Percentiles rank a stretch among this genome's conserved stretches.
phyloP scores from a whole-genome alignment of 2,329 filamentous ascomycete genomes.

The Pseudogymnoascus sp. region DNA sequence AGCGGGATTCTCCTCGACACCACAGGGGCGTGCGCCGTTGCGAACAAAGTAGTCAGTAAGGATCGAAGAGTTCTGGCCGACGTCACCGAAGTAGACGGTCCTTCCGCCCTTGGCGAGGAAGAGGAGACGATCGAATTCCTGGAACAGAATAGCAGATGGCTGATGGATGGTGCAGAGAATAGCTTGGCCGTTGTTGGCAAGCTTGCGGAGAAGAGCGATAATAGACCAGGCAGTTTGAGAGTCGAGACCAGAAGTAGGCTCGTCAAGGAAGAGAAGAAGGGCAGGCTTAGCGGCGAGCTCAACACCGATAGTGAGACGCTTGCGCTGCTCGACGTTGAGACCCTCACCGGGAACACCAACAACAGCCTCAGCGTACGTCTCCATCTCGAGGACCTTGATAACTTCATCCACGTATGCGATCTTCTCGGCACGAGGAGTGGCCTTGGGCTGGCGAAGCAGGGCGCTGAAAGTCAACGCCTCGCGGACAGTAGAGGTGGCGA shows the following conservation, averaged over 20 bases:
- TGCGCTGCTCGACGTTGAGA: constrained; percentile 63
- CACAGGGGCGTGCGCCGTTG: constrained; percentile 60
- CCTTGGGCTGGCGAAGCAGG: constrained; percentile 71
- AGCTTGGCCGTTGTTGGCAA: constrained; percentile 82
- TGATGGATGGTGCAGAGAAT: constrained; percentile 98
- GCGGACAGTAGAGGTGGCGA: constrained; percentile 76
- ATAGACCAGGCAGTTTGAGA: constrained; percentile 93
- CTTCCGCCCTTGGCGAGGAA: constrained; percentile 70
- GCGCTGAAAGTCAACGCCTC: constrained; percentile 85
- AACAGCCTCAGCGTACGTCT: constrained; percentile 80
- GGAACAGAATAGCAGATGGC: constrained; percentile 91
- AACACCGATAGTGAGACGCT: constrained; percentile 85
- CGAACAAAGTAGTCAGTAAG: constrained; percentile 71
- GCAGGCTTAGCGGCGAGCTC: constrained; percentile 89
- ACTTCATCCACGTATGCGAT: constrained; percentile 82
- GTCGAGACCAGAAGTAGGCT: constrained; percentile 90
- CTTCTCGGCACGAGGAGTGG: constrained; percentile 69
- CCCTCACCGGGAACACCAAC: constrained; percentile 88
- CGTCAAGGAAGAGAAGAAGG: constrained; percentile 84
- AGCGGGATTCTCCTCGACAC: constrained; percentile 65
- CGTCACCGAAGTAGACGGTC: constrained; percentile 76
- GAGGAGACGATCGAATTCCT: constrained; percentile 76
- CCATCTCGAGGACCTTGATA: constrained; percentile 85
- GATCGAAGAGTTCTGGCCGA: constrained; percentile 61
- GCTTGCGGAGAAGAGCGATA: constrained; percentile 76